Evolutionary conservation across 2,329 filamentous ascomycete species (phyloP).

Genomic region (Amphichorda felina): DNA sequence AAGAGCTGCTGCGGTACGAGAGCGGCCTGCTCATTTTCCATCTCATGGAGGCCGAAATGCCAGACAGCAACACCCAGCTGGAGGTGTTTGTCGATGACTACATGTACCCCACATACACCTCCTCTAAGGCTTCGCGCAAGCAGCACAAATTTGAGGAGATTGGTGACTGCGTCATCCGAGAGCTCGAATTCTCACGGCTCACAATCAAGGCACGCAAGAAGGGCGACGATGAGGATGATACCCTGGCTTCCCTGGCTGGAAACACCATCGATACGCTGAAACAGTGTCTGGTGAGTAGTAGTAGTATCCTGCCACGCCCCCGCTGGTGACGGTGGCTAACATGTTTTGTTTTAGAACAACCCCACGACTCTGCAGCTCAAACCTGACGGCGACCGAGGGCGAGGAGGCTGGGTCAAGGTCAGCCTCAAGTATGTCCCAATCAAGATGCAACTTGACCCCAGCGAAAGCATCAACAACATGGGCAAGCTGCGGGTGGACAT

Average conservation of each 20-base stretch:
- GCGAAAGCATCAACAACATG: constrained; percentile 98
- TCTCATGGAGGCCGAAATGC: constrained; percentile 78
- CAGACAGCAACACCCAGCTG: constrained; percentile 62
- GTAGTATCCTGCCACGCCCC: not conserved
- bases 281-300: constrained; percentile 60
- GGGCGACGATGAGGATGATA: constrained; percentile 66
- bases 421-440: constrained; percentile 92
- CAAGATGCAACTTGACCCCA: constrained; percentile 85
- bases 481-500: constrained; percentile 90
- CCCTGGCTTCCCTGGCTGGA: constrained; percentile 72
- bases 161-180: constrained; percentile 89
- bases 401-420: constrained; percentile 70
- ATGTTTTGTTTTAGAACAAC: constrained; percentile 52
- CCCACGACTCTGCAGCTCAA: constrained; percentile 73
- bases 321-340: not conserved
- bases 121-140: constrained; percentile 60
- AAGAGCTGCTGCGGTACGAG: constrained; percentile 78
- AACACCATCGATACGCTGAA: constrained; percentile 81
- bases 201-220: constrained; percentile 75
- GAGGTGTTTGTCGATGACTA: constrained; percentile 93
- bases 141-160: constrained; percentile 76
- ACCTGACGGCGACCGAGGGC: constrained; percentile 54
- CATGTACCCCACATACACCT: constrained; percentile 79
- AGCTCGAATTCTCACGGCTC: constrained; percentile 91
- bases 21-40: constrained; percentile 91